Evolutionary conservation across 2,329 filamentous ascomycete genomes (phyloP), one percentile per base, ranked within the genome.

Genomic region (Fusarium keratoplasticum): DNA sequence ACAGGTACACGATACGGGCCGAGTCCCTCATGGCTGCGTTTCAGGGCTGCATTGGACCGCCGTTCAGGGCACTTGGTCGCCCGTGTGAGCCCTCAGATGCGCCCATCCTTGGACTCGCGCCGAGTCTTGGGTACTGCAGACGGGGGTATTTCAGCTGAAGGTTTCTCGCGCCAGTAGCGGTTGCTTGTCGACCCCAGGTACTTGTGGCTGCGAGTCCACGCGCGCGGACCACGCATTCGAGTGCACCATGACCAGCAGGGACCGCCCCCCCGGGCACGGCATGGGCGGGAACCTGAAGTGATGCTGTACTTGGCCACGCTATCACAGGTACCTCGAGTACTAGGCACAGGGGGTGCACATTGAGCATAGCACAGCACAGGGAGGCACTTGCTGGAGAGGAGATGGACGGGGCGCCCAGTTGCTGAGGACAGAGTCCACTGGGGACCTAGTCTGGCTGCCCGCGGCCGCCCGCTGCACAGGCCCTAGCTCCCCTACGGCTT

Each of bases 1-100:
- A 25, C 9, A 64, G 50, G 77, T 77, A 75, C 25, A 58, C 31
- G 40, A 64, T 75, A 77, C 72, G n/a, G 65, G 29, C 14, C 31
- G 33, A 50, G 22, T 35, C 22, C 33, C 44, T 35, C 22, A 13
- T 52, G 50, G 69, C 29, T 33, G 54, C 59, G 73, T 74, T 68
- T 70, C 64, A 62, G 66, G 44, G 62, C 57, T 47, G 65, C 65
- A 42, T 65, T 50, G 52, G 61, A 50, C 54, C 52, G 31, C 59
- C 61, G 54, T 42, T 44, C 31, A 55, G 61, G 64, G 61, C 47
- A 61, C 38, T 31, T 61, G 54, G 52, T 38, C 40, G 31, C 57
- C 60, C 36, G 20, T 47, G 35, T 31, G 13, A 29, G 33, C 38
- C 40, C 54, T 36, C 40, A 42, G n/a, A 40, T 40, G 38, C 63